phyloP scores from a whole-genome alignment of 345 rosid species.

The Streptanthus diversifolius region DNA sequence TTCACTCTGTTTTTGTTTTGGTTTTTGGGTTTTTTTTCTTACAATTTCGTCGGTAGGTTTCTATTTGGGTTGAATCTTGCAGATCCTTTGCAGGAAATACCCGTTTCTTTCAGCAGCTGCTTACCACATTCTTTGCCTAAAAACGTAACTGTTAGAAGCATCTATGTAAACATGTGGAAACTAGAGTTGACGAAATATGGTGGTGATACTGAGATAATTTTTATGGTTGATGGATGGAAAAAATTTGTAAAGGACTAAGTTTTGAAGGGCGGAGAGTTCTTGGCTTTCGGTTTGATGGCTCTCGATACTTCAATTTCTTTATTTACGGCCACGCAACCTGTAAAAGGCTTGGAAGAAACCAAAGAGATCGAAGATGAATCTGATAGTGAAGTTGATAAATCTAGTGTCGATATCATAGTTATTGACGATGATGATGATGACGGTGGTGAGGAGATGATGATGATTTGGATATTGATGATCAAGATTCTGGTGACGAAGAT shows the following conservation, averaged over 20 bases:
- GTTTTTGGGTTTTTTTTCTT: not conserved
- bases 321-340: constrained; percentile 15
- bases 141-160: constrained; percentile 16
- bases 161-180: constrained; percentile 15
- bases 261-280: constrained; percentile 24
- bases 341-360: constrained; percentile 15
- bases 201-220: constrained; percentile 3
- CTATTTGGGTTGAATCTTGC: not conserved
- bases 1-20: not conserved
- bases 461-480: not conserved
- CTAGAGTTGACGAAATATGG: not conserved
- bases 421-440: not conserved
- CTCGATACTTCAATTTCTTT: constrained; percentile 15
- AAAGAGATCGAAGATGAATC: not conserved
- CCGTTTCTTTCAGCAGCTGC: constrained; percentile 14
- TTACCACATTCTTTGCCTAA: constrained; percentile 3
- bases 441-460: not conserved
- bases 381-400: not conserved
- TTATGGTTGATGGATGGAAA: constrained; percentile 18
- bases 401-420: not conserved
- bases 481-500: not conserved
- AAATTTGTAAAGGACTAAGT: constrained; percentile 2
- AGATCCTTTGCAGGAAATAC: constrained; percentile 11
- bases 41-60: not conserved
- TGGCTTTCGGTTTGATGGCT: constrained; percentile 25